Evolutionary conservation across 2,329 filamentous ascomycete species (phyloP).

Genomic region (Fusarium denticulatum): DNA sequence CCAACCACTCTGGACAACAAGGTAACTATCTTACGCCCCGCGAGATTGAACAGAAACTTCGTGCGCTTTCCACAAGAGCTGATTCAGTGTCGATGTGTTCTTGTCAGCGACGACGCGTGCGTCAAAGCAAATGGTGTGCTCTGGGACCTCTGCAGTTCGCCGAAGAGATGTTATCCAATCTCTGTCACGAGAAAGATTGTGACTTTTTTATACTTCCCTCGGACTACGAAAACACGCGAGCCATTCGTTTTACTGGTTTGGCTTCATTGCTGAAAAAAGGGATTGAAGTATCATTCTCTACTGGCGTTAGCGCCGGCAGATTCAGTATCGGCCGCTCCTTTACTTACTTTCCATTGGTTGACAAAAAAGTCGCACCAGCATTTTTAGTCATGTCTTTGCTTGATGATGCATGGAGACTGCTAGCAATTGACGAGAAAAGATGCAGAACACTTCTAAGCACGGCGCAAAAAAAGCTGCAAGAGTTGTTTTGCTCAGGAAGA

Average conservation of each 20-base stretch:
- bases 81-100: not conserved
- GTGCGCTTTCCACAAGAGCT: accelerated
- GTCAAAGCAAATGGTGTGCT: accelerated
- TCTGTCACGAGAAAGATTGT: not conserved
- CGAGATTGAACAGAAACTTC: not conserved
- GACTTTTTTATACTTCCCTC: accelerated
- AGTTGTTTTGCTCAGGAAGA: not conserved
- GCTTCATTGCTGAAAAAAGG: accelerated
- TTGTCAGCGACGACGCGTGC: not conserved
- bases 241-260: accelerated
- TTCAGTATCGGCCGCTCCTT: not conserved
- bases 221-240: accelerated
- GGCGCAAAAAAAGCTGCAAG: accelerated
- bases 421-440: accelerated
- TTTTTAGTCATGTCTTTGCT: accelerated
- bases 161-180: accelerated
- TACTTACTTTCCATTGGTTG: not conserved
- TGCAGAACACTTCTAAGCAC: accelerated
- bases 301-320: accelerated
- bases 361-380: accelerated
- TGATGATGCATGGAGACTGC: accelerated
- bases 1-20: accelerated
- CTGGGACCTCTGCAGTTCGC: accelerated
- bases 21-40: accelerated
- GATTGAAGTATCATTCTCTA: not conserved